Conservation (phyloP, 495 filamentous ascomycete species). For the Penicillium ochrochloron region DNA sequence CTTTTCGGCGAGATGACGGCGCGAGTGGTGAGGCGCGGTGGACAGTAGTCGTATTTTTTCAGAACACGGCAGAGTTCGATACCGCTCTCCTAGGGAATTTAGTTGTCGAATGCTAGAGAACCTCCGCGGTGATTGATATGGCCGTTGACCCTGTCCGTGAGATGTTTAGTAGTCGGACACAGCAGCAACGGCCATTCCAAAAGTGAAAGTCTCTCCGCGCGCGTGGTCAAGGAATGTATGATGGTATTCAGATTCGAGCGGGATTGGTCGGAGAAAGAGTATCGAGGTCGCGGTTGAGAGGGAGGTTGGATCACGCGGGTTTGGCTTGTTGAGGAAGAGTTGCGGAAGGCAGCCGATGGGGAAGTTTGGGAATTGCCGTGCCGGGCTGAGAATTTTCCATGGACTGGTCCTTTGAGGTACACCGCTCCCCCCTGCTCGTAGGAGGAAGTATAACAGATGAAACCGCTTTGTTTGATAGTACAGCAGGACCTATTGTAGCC, state of each 20-base stretch:
- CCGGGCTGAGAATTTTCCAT: conserved; percentile 33
- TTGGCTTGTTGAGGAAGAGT: conserved; percentile 13
- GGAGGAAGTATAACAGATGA: conserved; percentile 13
- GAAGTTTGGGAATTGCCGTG: conserved; percentile 27
- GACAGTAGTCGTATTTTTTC: not conserved
- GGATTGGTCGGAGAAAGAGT: not conserved
- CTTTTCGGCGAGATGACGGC: not conserved
- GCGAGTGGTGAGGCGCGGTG: not conserved
- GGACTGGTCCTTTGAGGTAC: conserved; percentile 11
- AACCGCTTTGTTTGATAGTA: not conserved
- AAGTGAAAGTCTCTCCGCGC: conserved; percentile 19
- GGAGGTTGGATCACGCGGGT: conserved; percentile 5
- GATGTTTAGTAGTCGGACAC: conserved; percentile 33
- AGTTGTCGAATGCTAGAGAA: conserved; percentile 6
- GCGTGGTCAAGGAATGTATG: conserved; percentile 2
- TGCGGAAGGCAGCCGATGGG: conserved; percentile 23
- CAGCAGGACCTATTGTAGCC: not conserved
- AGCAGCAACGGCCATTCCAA: conserved; percentile 37
- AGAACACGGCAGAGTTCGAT: not conserved
- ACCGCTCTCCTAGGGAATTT: conserved; percentile 12
- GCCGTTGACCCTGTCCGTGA: conserved; percentile 33
- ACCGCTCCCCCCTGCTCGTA: conserved; percentile 19
- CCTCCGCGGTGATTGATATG: conserved; percentile 19
- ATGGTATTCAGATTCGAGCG: not conserved
- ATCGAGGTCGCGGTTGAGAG: conserved; percentile 5